These are phyloP conservation scores for Apiotrichum domesticum DNA, from an alignment of 1,284 basidiomycete species.

Conservation along the genomic window DNA sequence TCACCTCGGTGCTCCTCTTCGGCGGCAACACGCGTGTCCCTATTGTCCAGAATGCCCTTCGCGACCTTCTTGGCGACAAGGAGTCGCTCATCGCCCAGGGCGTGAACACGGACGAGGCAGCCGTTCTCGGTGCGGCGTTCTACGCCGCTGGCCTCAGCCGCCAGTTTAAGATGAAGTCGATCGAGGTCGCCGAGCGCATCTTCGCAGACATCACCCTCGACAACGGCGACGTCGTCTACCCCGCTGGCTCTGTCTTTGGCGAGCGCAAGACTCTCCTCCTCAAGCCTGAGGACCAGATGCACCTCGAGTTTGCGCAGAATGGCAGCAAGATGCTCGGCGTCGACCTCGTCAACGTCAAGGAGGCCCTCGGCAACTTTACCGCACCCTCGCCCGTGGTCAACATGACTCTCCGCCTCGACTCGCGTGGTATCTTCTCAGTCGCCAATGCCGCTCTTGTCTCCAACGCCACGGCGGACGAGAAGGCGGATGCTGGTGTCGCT, in stretches of 20 bases:
- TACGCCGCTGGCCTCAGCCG: slow-evolving; percentile 83
- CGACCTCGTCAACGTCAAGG: slow-evolving; percentile 28
- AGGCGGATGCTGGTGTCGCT: slow-evolving; percentile 68
- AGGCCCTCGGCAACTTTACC: slow-evolving; percentile 39
- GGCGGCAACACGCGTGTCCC: slow-evolving; percentile 87
- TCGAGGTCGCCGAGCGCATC: slow-evolving; percentile 71
- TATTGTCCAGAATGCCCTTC: slow-evolving; percentile 79
- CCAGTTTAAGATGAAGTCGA: slow-evolving; percentile 93
- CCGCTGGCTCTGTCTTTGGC: slow-evolving; percentile 63
- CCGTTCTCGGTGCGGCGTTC: slow-evolving; percentile 87
- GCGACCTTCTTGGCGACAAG: slow-evolving; percentile 66
- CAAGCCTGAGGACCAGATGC: slow-evolving; percentile 54
- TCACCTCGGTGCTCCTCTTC: slow-evolving; percentile 84
- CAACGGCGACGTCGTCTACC: slow-evolving; percentile 57
- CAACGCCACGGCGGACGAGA: slow-evolving; percentile 46
- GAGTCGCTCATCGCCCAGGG: slow-evolving; percentile 76
- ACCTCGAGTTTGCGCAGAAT: slow-evolving; percentile 63
- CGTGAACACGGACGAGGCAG: slow-evolving; percentile 95
- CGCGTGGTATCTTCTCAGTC: slow-evolving; percentile 69
- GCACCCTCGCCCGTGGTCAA: slow-evolving; percentile 56
- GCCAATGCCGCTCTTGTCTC: slow-evolving; percentile 68
- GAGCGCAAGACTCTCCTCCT: slow-evolving; percentile 65
- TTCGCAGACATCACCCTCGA: slow-evolving; percentile 53
- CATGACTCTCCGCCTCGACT: slow-evolving; percentile 70
- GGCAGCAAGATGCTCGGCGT: slow-evolving; percentile 26